A percentile compares a stretch with the other conserved stretches of the same genome.
phyloP scores from a whole-genome alignment of 768 basidiomycete genomes.

The Leccinellum rugosiceps region DNA sequence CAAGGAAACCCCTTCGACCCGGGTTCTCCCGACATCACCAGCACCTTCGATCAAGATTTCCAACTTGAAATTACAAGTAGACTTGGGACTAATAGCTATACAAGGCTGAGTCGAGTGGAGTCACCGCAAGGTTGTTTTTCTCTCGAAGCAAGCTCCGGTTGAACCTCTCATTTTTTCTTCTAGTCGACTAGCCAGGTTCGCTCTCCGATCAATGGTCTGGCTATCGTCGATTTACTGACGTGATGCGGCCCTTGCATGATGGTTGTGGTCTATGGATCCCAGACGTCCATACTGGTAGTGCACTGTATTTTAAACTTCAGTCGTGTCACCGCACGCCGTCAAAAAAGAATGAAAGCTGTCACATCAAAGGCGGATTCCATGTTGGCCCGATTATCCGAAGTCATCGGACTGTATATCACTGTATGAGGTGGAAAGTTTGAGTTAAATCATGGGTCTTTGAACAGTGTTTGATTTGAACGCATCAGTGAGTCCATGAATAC shows the following conservation, averaged over 20 bases:
- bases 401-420: too few species aligned
- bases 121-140: not conserved
- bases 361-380: not conserved
- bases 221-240: not conserved
- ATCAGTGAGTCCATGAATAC: not conserved
- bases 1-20: not conserved
- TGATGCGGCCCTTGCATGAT: not conserved
- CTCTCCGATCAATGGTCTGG: not conserved
- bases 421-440: not conserved
- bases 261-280: not conserved
- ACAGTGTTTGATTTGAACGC: not conserved
- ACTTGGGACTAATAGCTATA: not conserved
- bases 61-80: too few species aligned
- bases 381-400: not conserved
- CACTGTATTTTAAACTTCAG: not conserved
- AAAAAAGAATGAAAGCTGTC: not conserved
- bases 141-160: not conserved
- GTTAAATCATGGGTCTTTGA: not conserved
- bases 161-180: not conserved
- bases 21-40: not conserved
- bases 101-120: not conserved
- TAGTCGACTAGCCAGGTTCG: not conserved
- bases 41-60: not conserved
- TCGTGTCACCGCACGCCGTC: not conserved
- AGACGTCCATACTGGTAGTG: not conserved